Base-by-base conservation (phyloP, 768 basidiomycete species). In the Agaricus sinodeliciosus region DNA sequence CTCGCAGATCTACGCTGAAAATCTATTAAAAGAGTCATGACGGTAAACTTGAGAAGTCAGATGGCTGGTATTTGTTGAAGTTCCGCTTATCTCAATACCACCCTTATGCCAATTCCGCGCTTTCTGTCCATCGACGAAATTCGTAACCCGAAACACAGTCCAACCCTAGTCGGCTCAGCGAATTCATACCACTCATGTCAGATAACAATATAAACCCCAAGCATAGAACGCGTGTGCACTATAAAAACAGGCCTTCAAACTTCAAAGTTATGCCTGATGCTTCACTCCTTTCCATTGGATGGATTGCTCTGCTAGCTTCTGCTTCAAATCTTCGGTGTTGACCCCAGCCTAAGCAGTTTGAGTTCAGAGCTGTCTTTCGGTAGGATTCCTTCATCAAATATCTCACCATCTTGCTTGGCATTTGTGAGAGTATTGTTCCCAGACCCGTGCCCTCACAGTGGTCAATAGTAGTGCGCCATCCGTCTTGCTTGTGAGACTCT, bases 401-500 rank as follows among this genome's bases (percentile, higher is more conserved):
- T 41, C 52, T 9, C 16, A 54, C 52, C 45, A 54, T 36, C 34
- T 42, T 54, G 15, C 31, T n/a, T 11, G 52, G 46, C 27, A 67
- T 54, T 7, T 57, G 57, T 13, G 59, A 58, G 19, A 70, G 51
- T 19, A 72, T 61, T 16, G 62, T 59, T 2, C 64, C 57, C 9
- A 70, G 46, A 9, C 66, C 61, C 1, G 58, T 55, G 3, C 65
- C 65, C 55, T 70, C 69, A 42, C 71, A 72, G 12, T 65, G 61
- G 47, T 65, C 62, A 1, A 47, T 55, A 57, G 61, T 60, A 6
- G 4, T 19, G 15, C 31, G 27, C 37, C 37, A 1, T 15, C 9
- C 34, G 15, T 31, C 27, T 2, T 6, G 6, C 28, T 13, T n/a
- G 15, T 16, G 37, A 16, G n/a, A 31, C 19, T 35, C 45, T 47